Evolutionary conservation across 495 filamentous ascomycete genomes (phyloP), one percentile per base, ranked within the genome.

Genomic region (Aspergillus panamensis): DNA sequence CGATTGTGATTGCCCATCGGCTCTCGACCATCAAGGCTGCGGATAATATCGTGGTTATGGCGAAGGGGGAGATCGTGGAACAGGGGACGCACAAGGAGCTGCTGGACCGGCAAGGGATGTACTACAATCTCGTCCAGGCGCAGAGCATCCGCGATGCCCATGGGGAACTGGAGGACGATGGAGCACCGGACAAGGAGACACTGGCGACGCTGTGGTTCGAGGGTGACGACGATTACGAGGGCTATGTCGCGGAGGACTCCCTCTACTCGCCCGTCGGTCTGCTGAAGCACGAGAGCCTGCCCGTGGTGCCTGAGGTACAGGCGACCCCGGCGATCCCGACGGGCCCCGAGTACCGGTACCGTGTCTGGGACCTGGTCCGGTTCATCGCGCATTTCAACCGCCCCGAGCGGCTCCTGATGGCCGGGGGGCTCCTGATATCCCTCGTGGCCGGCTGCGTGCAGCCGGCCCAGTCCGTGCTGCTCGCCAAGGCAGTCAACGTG

Each of bases 11-110:
- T 65, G 94, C 94, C 10, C 94, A 98, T 69, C 84, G 94, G 44
- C 77, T 98, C 25, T 92, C 90, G 1, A 98, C 94, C 30, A 96
- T 98, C 76, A 92, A 88, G 71, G 82, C 86, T 56, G 93, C 93
- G 0, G 86, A 96, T 67, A 98, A 96, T 66, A 98, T 98, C 57
- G 90, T 97, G 7, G 92, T 97, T 60, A 92, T 98, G 84, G 80
- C 82, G 9, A 72, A 86, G 51, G 94, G 94, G 40, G 69, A 79
- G n/a, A 95, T 97, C 56, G 80, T 95, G 19, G 94, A 98, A 66
- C 91, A 92, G 73, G 91, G 91, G 42, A 87, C 82, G 5, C 91
- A 96, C 62, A 77, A 87, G 39, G 75, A 84, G n/a, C 74, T 96
- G 13, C 68, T 95, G 9, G 78, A 68, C 20, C 69, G 64, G 9